Percentiles rank a stretch among this genome's conserved stretches.
These are phyloP conservation scores for Hypsizygus ulmarius DNA, from an alignment of 1,284 basidiomycete species.

Conservation along the genomic window DNA sequence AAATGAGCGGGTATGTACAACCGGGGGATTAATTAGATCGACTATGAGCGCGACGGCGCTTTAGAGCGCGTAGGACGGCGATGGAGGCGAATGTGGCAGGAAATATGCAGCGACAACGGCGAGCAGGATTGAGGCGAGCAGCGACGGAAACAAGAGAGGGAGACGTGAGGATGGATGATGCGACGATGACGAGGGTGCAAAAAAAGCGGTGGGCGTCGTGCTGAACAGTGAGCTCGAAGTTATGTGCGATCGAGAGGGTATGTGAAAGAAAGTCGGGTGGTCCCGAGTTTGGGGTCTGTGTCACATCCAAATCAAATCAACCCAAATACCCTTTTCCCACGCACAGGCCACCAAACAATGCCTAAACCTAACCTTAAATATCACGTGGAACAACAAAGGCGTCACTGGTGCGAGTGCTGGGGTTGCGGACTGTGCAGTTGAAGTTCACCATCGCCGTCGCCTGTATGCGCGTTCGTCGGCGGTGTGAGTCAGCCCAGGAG, in stretches of 20 bases:
- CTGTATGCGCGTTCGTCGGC: neutral
- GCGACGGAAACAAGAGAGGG: slow-evolving; percentile 19
- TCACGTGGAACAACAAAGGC: slow-evolving; percentile 28
- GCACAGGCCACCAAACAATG: slow-evolving; percentile 42
- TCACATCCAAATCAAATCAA: slow-evolving; percentile 40
- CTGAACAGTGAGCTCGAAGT: slow-evolving; percentile 26
- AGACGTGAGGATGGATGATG: slow-evolving; percentile 9
- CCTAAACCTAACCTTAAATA: slow-evolving; percentile 30
- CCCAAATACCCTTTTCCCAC: slow-evolving; percentile 34
- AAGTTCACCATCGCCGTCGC: neutral
- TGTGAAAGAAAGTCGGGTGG: slow-evolving; percentile 43
- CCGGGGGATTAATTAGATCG: slow-evolving; percentile 13
- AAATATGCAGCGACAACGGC: slow-evolving; percentile 8
- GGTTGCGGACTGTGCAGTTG: slow-evolving; percentile 17
- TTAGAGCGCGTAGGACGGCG: slow-evolving; percentile 18
- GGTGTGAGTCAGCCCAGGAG: neutral
- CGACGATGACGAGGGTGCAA: slow-evolving; percentile 22
- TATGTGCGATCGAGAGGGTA: slow-evolving; percentile 39
- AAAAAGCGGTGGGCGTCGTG: slow-evolving; percentile 28
- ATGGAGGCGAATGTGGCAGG: slow-evolving; percentile 8
- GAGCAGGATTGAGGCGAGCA: slow-evolving; percentile 15
- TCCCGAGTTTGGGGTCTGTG: slow-evolving; percentile 35
- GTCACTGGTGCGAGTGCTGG: too few relatives aligned
- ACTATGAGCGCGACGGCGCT: slow-evolving; percentile 20
- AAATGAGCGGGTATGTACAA: slow-evolving; percentile 14